phyloP scores from a whole-genome alignment of 768 basidiomycete species.

The Solioccasus polychromus region DNA sequence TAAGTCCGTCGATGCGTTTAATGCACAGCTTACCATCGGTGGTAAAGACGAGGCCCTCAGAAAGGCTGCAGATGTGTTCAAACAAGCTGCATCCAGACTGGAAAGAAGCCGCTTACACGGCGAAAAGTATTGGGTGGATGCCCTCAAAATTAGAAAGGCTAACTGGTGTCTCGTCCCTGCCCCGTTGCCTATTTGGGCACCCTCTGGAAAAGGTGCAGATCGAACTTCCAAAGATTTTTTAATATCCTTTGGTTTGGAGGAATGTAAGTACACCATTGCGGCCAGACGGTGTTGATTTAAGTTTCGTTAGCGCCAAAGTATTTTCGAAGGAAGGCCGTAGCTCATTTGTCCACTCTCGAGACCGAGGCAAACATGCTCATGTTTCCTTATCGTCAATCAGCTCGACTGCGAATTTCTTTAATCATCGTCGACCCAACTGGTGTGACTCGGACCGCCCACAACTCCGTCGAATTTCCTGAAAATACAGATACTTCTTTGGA shows the following conservation, averaged over 20 bases:
- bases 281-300: neutral
- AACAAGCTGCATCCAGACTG: constrained; percentile 64
- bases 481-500: constrained; percentile 42
- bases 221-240: constrained; percentile 80
- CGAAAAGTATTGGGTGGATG: constrained; percentile 81
- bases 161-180: constrained; percentile 84
- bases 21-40: constrained; percentile 68
- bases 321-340: constrained; percentile 71
- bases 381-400: constrained; percentile 64
- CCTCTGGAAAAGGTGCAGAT: constrained; percentile 74
- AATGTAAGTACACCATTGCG: constrained; percentile 52
- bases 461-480: constrained; percentile 32
- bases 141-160: constrained; percentile 66
- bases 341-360: constrained; percentile 55
- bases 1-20: constrained; percentile 65
- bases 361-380: constrained; percentile 43
- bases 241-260: constrained; percentile 77
- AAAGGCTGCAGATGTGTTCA: constrained; percentile 70
- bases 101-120: constrained; percentile 58
- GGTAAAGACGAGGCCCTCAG: constrained; percentile 79
- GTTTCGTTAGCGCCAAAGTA: constrained; percentile 53
- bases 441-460: constrained; percentile 33
- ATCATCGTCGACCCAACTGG: constrained; percentile 35
- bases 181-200: constrained; percentile 67
- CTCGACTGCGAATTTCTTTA: constrained; percentile 62